Evolutionary conservation across 768 basidiomycete genomes (phyloP).

Genomic region (Mycena indigotica): DNA sequence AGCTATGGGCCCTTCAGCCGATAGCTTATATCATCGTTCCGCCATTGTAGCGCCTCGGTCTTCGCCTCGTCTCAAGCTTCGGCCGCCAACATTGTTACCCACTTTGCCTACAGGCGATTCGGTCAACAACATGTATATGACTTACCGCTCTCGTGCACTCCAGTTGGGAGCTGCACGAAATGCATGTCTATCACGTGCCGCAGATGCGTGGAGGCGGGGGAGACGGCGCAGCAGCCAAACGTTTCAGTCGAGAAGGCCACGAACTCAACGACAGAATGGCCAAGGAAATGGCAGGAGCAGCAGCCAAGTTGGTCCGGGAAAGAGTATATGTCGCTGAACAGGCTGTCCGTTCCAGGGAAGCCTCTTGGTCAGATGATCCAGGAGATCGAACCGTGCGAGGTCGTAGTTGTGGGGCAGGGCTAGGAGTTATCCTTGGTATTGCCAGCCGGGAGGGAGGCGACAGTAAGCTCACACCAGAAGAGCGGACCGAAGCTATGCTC

Average conservation of each 20-base stretch:
- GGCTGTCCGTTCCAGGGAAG: slow-evolving; percentile 70
- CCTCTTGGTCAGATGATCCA: slow-evolving; percentile 81
- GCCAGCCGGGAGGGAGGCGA: slow-evolving; percentile 61
- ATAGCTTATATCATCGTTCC: slow-evolving; percentile 63
- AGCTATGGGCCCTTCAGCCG: slow-evolving; percentile 59
- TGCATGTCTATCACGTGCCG: slow-evolving; percentile 90
- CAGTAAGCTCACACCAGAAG: slow-evolving; percentile 69
- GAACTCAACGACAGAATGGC: slow-evolving; percentile 92
- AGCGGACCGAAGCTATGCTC: slow-evolving; percentile 84
- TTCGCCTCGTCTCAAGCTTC: slow-evolving; percentile 84
- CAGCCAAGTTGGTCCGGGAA: slow-evolving; percentile 82
- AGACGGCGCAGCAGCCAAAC: slow-evolving; percentile 93
- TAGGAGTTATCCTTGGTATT: slow-evolving; percentile 89
- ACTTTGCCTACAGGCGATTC: slow-evolving; percentile 85
- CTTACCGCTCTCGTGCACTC: slow-evolving; percentile 83
- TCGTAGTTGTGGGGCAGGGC: slow-evolving; percentile 72
- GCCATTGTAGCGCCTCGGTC: slow-evolving; percentile 78
- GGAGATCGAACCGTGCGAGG: slow-evolving; percentile 77
- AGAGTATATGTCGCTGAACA: slow-evolving; percentile 75
- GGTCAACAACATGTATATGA: slow-evolving; percentile 81
- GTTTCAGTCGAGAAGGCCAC: slow-evolving; percentile 92
- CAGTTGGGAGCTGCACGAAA: slow-evolving; percentile 94
- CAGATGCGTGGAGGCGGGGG: slow-evolving; percentile 95
- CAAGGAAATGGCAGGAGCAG: slow-evolving; percentile 82
- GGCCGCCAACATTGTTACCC: slow-evolving; percentile 80